Conservation (phyloP, 2,329 filamentous ascomycete genomes). For the Cladosporium sp. region DNA sequence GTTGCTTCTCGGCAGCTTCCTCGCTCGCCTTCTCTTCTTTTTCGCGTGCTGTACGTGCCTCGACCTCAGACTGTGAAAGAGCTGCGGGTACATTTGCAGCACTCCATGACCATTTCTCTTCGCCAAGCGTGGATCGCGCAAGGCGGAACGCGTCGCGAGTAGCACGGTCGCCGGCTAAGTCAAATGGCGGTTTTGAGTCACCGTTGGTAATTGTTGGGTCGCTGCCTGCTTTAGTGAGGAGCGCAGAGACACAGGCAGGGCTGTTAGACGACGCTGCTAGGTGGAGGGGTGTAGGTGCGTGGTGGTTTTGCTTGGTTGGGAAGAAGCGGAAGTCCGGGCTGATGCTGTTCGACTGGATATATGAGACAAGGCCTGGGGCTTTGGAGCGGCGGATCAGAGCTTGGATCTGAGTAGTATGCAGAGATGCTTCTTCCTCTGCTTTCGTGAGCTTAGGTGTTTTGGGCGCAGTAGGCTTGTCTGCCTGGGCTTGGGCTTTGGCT, state of each 20-base stretch:
- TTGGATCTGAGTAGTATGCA: constrained; percentile 87
- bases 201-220: constrained; percentile 67
- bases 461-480: constrained; percentile 46
- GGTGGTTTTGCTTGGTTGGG: constrained; percentile 67
- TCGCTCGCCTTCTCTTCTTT: constrained; percentile 63
- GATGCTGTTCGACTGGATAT: constrained; percentile 72
- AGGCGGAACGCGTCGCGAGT: constrained; percentile 91
- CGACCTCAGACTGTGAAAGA: constrained; percentile 67
- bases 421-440: constrained; percentile 73
- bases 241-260: constrained; percentile 68
- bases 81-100: constrained; percentile 66
- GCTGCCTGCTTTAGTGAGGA: constrained; percentile 70
- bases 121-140: constrained; percentile 76
- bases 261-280: constrained; percentile 79
- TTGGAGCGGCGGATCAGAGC: constrained; percentile 86
- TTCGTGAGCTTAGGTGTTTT: constrained; percentile 66
- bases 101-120: constrained; percentile 74
- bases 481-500: constrained; percentile 25
- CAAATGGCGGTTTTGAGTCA: constrained; percentile 82
- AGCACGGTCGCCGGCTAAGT: constrained; percentile 76
- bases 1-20: constrained; percentile 56
- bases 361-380: constrained; percentile 78
- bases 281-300: constrained; percentile 80
- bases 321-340: constrained; percentile 70
- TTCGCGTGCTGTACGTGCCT: constrained; percentile 65